Percentiles rank a stretch among this genome's conserved stretches.
These are phyloP conservation scores for Moesziomyces parantarcticus DNA, from an alignment of 1,284 basidiomycete species.

Conservation along the genomic window DNA sequence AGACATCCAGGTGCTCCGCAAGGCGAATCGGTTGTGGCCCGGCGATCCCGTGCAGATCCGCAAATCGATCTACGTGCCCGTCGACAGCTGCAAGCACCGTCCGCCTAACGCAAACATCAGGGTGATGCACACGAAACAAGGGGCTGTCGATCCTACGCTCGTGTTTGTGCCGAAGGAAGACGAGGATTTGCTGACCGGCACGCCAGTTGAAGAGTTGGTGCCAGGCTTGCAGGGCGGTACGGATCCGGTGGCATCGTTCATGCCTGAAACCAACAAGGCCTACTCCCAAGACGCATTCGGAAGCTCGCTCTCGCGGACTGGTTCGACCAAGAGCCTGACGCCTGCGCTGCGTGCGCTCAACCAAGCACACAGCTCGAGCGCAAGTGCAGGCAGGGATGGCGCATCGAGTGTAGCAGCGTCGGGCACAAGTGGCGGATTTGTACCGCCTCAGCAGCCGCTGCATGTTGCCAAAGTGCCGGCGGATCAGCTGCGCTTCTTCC, in stretches of 20 bases:
- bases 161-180: slow-evolving; percentile 43
- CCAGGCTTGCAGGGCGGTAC: neutral
- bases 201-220: slow-evolving; percentile 15
- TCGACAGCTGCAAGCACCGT: slow-evolving; percentile 58
- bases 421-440: slow-evolving; percentile 39
- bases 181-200: slow-evolving; percentile 30
- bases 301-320: slow-evolving; percentile 16
- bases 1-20: slow-evolving; percentile 58
- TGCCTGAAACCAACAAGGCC: slow-evolving; percentile 52
- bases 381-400: slow-evolving; percentile 19
- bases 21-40: slow-evolving; percentile 64
- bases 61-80: slow-evolving; percentile 60
- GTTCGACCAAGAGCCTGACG: slow-evolving; percentile 26
- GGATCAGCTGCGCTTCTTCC: slow-evolving; percentile 50
- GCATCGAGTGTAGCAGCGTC: slow-evolving; percentile 34
- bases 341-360: slow-evolving; percentile 29
- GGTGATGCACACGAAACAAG: slow-evolving; percentile 16
- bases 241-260: slow-evolving; percentile 37
- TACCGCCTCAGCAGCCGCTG: slow-evolving; percentile 32
- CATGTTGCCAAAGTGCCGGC: slow-evolving; percentile 43
- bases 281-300: slow-evolving; percentile 27
- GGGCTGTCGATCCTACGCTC: slow-evolving; percentile 21
- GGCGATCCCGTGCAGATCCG: slow-evolving; percentile 64
- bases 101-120: slow-evolving; percentile 55
- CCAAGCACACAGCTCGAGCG: slow-evolving; percentile 7